Evolutionary conservation across 345 rosid genomes (phyloP).

Genomic region (Brassica cretica): DNA sequence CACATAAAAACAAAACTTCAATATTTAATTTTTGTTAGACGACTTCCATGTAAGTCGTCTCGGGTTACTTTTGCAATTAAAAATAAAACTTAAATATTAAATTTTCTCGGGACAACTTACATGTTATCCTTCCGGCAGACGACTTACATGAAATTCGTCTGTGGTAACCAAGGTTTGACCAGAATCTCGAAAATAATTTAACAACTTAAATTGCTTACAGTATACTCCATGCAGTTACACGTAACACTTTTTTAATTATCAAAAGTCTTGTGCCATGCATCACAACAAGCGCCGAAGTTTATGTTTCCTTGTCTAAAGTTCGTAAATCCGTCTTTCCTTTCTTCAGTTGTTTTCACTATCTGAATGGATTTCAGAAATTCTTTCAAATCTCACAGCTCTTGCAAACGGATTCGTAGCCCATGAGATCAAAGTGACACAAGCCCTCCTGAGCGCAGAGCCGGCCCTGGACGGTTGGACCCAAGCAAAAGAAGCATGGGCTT

Average conservation of each 20-base stretch:
- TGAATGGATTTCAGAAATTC: conserved; percentile 52
- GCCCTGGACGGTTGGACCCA: too few species aligned
- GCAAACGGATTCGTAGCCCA: conserved; percentile 37
- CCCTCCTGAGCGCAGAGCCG: conserved; percentile 45
- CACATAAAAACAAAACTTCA: too few species aligned
- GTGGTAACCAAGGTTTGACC: too few species aligned
- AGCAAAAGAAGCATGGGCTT: too few species aligned
- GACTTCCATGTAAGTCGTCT: too few species aligned
- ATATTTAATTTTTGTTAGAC: too few species aligned
- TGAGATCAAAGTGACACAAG: conserved; percentile 19
- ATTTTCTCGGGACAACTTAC: too few species aligned
- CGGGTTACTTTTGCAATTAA: too few species aligned
- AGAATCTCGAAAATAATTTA: not conserved
- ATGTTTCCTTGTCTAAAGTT: conserved; percentile 24
- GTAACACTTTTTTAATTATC: conserved; percentile 20
- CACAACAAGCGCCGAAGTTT: conserved; percentile 37
- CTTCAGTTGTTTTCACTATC: not conserved
- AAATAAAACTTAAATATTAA: too few species aligned
- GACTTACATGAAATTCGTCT: too few species aligned
- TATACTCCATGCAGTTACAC: not conserved
- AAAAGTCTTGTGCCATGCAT: conserved; percentile 30
- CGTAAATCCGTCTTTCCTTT: not conserved
- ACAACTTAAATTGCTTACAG: not conserved
- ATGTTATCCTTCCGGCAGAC: too few species aligned
- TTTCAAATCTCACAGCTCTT: conserved; percentile 50